Percentiles rank a stretch among this genome's conserved stretches.
Conservation (phyloP, 345 rosid genomes). For the Euphorbia tirucalli region DNA sequence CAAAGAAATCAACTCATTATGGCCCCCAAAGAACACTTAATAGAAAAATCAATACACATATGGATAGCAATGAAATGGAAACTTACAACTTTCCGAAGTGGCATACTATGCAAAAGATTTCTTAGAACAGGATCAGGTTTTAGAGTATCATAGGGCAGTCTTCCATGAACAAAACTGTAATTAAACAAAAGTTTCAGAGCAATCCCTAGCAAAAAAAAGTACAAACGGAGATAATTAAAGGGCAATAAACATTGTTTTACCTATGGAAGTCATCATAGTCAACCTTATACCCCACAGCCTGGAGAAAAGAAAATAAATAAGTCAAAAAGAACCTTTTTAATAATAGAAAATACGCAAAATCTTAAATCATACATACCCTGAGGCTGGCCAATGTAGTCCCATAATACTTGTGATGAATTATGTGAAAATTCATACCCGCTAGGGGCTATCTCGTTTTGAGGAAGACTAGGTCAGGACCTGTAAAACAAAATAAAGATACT, state of each 20-base stretch:
- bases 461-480: too few relatives aligned
- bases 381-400: slow-evolving; percentile 41
- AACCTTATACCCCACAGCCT: slow-evolving; percentile 88
- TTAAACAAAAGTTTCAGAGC: slow-evolving; percentile 12
- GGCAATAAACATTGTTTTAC: slow-evolving; percentile 28
- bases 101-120: slow-evolving; percentile 65
- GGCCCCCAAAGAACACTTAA: neutral
- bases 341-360: neutral
- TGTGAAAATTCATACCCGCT: too few relatives aligned
- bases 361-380: slow-evolving; percentile 43
- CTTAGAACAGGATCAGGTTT: slow-evolving; percentile 85
- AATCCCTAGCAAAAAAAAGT: neutral
- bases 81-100: slow-evolving; percentile 80
- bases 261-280: slow-evolving; percentile 91
- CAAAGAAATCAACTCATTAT: neutral
- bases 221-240: neutral
- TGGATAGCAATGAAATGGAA: neutral
- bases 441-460: too few relatives aligned
- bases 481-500: too few relatives aligned
- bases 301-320: slow-evolving; percentile 18
- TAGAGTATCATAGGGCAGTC: slow-evolving; percentile 76
- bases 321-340: neutral
- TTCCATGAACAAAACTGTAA: slow-evolving; percentile 79
- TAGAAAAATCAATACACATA: neutral
- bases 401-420: too few relatives aligned